Conservation (phyloP, 495 filamentous ascomycete species). For the Pseudomonodictys pantanalensis region DNA sequence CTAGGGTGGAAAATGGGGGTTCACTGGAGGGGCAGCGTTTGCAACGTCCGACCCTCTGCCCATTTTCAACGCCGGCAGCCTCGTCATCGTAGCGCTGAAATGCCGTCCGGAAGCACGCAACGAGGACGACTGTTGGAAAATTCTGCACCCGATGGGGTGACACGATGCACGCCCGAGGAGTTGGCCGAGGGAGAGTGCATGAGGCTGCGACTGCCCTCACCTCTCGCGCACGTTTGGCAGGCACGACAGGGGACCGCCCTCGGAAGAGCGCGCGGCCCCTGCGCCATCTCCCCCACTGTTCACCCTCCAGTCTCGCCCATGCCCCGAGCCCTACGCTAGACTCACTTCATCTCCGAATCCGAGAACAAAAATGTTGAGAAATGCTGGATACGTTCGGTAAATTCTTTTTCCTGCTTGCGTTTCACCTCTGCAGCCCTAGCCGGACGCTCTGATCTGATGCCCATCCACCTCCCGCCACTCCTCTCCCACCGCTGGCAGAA, state of each 20-base stretch:
- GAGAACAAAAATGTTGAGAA: too few species aligned
- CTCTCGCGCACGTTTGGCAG: too few species aligned
- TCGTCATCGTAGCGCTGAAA: too few species aligned
- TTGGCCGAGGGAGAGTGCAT: too few species aligned
- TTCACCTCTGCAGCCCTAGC: too few species aligned
- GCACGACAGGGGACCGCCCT: neutral
- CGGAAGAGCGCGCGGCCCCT: slow-evolving; percentile 3
- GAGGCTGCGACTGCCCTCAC: too few species aligned
- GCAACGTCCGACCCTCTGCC: neutral
- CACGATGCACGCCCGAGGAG: neutral
- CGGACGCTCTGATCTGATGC: neutral
- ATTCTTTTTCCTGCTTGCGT: too few species aligned
- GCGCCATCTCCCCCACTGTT: slow-evolving; percentile 11
- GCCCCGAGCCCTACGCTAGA: neutral
- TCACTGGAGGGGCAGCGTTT: neutral
- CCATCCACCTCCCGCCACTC: neutral
- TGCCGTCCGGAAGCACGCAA: too few species aligned
- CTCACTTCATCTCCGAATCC: too few species aligned
- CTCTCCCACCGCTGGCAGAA: neutral
- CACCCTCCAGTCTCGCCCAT: neutral
- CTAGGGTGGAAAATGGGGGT: slow-evolving; percentile 29
- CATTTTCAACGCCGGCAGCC: neutral
- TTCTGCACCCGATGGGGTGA: slow-evolving; percentile 20
- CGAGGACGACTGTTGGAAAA: neutral
- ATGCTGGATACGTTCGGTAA: too few species aligned